Evolutionary conservation across 768 basidiomycete genomes (phyloP).

Genomic region (Mycena alexandri): DNA sequence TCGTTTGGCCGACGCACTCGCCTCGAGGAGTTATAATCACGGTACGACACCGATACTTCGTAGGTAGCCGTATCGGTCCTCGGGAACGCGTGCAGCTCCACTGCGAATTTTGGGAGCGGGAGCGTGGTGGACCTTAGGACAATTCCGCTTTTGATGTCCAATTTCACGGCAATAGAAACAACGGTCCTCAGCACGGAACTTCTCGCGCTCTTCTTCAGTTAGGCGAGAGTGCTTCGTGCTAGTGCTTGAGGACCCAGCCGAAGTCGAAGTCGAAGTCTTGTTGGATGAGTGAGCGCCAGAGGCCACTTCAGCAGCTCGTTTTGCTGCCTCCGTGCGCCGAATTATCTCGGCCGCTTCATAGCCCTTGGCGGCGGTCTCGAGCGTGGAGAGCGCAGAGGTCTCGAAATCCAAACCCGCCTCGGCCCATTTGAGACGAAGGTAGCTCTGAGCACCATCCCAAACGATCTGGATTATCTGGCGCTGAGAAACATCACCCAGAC

Average conservation of each 20-base stretch:
- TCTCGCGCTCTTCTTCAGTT: constrained; percentile 10
- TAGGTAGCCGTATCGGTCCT: constrained; percentile 8
- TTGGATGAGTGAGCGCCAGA: too few species aligned
- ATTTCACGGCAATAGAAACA: constrained; percentile 17
- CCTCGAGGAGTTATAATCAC: too few species aligned
- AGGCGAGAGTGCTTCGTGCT: too few species aligned
- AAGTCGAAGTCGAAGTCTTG: too few species aligned
- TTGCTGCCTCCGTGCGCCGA: too few species aligned
- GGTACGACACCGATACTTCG: background rate
- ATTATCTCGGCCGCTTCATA: too few species aligned
- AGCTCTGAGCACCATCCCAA: constrained; percentile 33
- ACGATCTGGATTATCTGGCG: constrained; percentile 18
- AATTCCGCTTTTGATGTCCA: constrained; percentile 1
- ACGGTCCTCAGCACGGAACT: constrained; percentile 6
- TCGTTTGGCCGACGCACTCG: too few species aligned
- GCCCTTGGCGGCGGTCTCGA: too few species aligned
- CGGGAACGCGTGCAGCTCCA: background rate
- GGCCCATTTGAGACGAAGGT: constrained; percentile 42
- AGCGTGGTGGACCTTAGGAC: background rate
- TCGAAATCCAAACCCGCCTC: constrained; percentile 42
- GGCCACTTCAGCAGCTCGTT: too few species aligned
- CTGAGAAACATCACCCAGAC: constrained; percentile 13
- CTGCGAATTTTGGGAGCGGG: constrained; percentile 7
- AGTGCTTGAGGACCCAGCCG: too few species aligned
- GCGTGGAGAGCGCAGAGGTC: too few species aligned